phyloP scores from a whole-genome alignment of 306 rosid genomes.

The Alnus rubra region DNA sequence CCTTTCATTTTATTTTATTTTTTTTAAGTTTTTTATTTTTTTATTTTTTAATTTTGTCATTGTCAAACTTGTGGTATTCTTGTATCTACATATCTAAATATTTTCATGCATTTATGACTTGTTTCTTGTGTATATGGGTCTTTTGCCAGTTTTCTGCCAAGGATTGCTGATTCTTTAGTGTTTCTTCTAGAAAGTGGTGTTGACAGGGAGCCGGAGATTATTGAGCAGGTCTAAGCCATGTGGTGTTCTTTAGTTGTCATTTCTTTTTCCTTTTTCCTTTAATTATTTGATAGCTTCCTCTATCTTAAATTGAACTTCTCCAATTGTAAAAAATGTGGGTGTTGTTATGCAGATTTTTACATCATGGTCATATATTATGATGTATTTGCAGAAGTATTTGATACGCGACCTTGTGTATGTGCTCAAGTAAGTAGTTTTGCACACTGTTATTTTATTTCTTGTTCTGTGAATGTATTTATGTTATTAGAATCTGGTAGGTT shows the following conservation, averaged over 20 bases:
- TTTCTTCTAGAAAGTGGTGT: slow-evolving; percentile 80
- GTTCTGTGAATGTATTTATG: not conserved
- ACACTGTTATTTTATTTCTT: slow-evolving; percentile 4
- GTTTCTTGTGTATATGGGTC: slow-evolving; percentile 22
- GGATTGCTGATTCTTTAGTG: slow-evolving; percentile 60
- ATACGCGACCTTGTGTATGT: slow-evolving; percentile 45
- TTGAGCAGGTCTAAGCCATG: slow-evolving; percentile 67
- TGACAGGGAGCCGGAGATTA: slow-evolving; percentile 84
- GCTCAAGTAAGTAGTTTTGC: slow-evolving; percentile 66
- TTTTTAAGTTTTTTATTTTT: not conserved
- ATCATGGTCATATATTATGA: slow-evolving; percentile 82
- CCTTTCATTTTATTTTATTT: not conserved
- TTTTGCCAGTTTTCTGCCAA: slow-evolving; percentile 60
- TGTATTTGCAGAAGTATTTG: slow-evolving; percentile 82
- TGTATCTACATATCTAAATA: not conserved
- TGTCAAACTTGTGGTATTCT: not conserved
- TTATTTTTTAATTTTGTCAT: slow-evolving; percentile 15
- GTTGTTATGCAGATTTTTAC: slow-evolving; percentile 66
- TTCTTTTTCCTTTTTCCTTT: slow-evolving; percentile 2
- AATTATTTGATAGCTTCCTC: slow-evolving; percentile 19
- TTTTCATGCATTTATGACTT: slow-evolving; percentile 19
- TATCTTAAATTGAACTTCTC: not conserved
- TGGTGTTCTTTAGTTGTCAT: slow-evolving; percentile 9
- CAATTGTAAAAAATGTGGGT: slow-evolving; percentile 12
- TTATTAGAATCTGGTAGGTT: too few relatives aligned